Evolutionary conservation across 2,329 filamentous ascomycete species (phyloP).

Genomic region (Colletotrichum somersetense): DNA sequence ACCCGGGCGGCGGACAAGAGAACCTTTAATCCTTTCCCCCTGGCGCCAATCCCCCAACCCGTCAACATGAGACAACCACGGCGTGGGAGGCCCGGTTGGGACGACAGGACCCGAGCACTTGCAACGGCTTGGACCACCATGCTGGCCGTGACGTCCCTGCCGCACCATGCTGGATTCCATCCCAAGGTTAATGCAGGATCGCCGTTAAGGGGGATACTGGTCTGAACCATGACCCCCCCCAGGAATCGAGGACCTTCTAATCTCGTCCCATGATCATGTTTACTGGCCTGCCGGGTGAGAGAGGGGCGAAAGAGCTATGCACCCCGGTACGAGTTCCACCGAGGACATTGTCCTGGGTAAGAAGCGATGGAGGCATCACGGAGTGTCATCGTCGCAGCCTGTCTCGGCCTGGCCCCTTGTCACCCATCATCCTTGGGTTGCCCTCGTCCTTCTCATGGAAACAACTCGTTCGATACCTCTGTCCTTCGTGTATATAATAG

Average conservation of each 20-base stretch:
- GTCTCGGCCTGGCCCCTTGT: conserved; percentile 22
- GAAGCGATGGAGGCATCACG: conserved; percentile 6
- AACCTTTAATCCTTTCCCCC: conserved; percentile 9
- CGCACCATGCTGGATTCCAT: conserved; percentile 33
- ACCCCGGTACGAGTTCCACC: not conserved
- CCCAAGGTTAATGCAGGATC: conserved; percentile 39
- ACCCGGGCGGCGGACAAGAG: conserved; percentile 9
- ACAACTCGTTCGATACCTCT: conserved; percentile 17
- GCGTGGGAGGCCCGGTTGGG: conserved; percentile 30
- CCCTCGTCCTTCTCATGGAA: conserved; percentile 13
- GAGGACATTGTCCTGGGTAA: not conserved
- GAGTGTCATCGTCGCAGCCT: conserved; percentile 33
- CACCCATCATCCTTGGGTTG: not conserved
- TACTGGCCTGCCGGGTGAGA: not conserved
- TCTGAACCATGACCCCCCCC: not conserved
- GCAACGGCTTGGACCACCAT: conserved; percentile 20
- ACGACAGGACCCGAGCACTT: conserved; percentile 16
- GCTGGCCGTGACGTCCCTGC: conserved; percentile 36
- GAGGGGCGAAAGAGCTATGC: not conserved
- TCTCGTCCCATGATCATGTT: conserved; percentile 26
- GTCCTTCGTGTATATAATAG: conserved; percentile 26
- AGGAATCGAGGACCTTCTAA: not conserved
- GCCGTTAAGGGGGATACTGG: conserved; percentile 29
- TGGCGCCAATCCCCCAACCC: conserved; percentile 27
- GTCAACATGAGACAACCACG: conserved; percentile 29